Base-by-base conservation (phyloP, 176 grass and related monocot genomes). In the Phoenix dactylifera region DNA sequence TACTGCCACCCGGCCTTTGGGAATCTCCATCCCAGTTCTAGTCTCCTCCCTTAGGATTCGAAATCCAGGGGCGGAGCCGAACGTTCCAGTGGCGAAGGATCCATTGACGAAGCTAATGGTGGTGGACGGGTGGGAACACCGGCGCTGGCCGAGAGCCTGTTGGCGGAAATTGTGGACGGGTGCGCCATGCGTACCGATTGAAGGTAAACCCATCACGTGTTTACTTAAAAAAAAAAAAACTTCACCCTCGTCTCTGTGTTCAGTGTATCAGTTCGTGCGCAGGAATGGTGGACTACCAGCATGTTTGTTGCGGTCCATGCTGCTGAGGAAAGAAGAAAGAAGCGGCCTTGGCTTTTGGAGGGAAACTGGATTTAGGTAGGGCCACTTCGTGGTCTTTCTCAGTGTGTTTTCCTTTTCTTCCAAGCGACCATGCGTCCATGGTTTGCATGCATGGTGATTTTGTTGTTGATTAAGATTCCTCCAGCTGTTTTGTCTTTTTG, bases 231-330 rank as follows among this genome's bases (percentile, higher is more conserved):
- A 23, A 35, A 35, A 22, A 20, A 14, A 32, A 22, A 1, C 7
- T 28, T 32, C 3, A 3, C 1, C 12, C 14, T 18, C 15, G 6
- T 19, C 54, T 67, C n/a, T 54, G 10, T 44, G 35, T 16, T 67
- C 1, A 5, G 66, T 64, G 49, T 30, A 20, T 30, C 52, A 5
- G 14, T 50, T 51, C 15, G 50, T 24, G 55, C 75, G 26, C 58
- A 95, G 90, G 90, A 57, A 84, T 96, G 86, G 58, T 74, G 58
- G 91, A 96, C 64, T 96, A 84, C 77, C 91, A 96, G 59, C 71
- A 90, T 87, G 80, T 96, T 96, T 54, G 51, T 87, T 69, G 76
- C 81, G 35, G 68, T 90, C 7, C 86, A 90, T 77, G 83, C 86
- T 69, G 83, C 86, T 26, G 67, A 87, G 49, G 58, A 18, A 16